Conservation (phyloP, 1,139 yeast species). For the Trichomonascaceae sp. region DNA sequence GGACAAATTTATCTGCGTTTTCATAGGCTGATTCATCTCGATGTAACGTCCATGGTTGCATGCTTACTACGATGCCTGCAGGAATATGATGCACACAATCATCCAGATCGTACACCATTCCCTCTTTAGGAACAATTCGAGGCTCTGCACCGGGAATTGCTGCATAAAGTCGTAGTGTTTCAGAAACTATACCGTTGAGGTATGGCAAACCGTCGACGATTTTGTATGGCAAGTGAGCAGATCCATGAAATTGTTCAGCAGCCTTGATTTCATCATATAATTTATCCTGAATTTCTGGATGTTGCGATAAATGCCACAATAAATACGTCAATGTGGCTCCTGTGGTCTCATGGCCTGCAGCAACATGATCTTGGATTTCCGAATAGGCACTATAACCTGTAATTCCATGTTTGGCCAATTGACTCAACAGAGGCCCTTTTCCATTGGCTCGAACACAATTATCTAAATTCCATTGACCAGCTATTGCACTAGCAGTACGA, state of each 20-base stretch:
- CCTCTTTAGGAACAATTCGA: conserved; percentile 40
- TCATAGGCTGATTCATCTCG: conserved; percentile 46
- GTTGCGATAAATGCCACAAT: conserved; percentile 52
- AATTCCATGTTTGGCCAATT: conserved; percentile 26
- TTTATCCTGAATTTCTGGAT: conserved; percentile 41
- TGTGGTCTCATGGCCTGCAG: conserved; percentile 76
- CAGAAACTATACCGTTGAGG: conserved; percentile 53
- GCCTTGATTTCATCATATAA: conserved; percentile 38
- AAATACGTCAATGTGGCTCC: conserved; percentile 59
- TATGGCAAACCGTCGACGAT: conserved; percentile 48
- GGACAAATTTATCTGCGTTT: conserved; percentile 46
- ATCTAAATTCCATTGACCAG: conserved; percentile 44
- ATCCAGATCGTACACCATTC: conserved; percentile 23
- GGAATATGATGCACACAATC: conserved; percentile 36
- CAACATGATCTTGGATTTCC: conserved; percentile 46
- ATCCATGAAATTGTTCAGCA: conserved; percentile 9
- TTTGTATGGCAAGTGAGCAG: conserved; percentile 25
- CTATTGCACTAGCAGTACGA: conserved; percentile 36
- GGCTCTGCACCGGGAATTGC: conserved; percentile 78
- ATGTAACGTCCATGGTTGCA: conserved; percentile 63
- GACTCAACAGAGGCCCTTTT: conserved; percentile 36
- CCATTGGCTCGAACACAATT: conserved; percentile 1
- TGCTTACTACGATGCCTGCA: conserved; percentile 50
- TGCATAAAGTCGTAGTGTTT: conserved; percentile 55
- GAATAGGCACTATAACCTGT: conserved; percentile 36